Evolutionary conservation across 2,329 filamentous ascomycete species (phyloP).

Genomic region (Cladorrhinum sp.): DNA sequence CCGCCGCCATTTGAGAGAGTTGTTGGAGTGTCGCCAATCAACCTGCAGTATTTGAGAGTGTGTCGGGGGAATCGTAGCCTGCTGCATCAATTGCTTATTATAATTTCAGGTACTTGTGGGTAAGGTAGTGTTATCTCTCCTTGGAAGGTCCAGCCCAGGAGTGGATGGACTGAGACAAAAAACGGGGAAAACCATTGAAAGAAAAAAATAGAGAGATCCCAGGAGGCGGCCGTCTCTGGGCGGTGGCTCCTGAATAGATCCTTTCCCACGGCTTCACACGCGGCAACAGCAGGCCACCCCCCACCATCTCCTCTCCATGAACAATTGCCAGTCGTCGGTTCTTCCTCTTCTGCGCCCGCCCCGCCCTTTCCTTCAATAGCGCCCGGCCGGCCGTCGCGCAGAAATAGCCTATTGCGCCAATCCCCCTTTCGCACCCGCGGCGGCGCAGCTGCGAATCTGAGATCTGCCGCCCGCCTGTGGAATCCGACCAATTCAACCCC

Average conservation of each 20-base stretch:
- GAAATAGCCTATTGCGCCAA: conserved; percentile 28
- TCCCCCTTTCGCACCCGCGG: conserved; percentile 45
- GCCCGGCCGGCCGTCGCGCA: conserved; percentile 20
- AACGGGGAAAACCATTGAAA: neutral
- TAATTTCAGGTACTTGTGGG: neutral
- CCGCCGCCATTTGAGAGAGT: too few species aligned
- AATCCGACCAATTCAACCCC: conserved; percentile 60
- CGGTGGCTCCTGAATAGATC: conserved; percentile 41
- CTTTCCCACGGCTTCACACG: conserved; percentile 50
- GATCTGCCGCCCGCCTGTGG: conserved; percentile 52
- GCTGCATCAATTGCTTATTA: neutral
- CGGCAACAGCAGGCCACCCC: conserved; percentile 28
- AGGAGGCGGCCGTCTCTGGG: conserved; percentile 41
- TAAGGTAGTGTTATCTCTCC: neutral
- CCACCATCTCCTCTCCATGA: conserved; percentile 29
- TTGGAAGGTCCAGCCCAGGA: neutral
- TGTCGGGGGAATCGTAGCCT: too few species aligned
- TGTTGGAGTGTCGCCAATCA: too few species aligned
- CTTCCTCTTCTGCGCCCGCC: conserved; percentile 22
- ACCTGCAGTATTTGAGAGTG: neutral
- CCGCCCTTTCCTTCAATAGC: conserved; percentile 16
- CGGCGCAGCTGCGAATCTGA: conserved; percentile 33
- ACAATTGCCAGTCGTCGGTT: neutral
- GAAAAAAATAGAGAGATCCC: neutral
- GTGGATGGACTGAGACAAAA: neutral